A percentile compares a stretch with the other conserved stretches of the same genome.
Conservation (phyloP, 1,139 yeast species). For the Yamadazyma buinensis region DNA sequence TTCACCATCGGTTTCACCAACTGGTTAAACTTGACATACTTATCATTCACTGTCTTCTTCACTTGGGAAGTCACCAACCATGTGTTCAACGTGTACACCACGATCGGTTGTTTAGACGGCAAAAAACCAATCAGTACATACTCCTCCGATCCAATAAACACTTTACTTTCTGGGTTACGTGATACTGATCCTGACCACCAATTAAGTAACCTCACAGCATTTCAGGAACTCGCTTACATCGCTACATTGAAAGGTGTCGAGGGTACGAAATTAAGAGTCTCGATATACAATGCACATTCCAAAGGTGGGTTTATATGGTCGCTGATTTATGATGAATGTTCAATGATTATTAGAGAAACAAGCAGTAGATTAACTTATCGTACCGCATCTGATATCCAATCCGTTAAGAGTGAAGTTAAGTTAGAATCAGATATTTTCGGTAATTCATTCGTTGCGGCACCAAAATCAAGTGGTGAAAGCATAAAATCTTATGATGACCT, state of each 20-base stretch:
- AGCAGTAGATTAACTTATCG: conserved; percentile 40
- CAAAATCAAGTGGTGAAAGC: conserved; percentile 2
- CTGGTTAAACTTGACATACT: conserved; percentile 30
- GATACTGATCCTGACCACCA: conserved; percentile 42
- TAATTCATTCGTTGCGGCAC: conserved; percentile 18
- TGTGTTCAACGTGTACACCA: conserved; percentile 67
- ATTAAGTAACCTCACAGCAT: conserved; percentile 64
- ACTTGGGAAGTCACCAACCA: conserved; percentile 64
- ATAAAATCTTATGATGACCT: conserved; percentile 13
- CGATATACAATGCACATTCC: conserved; percentile 51
- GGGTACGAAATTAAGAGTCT: conserved; percentile 42
- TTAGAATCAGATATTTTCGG: conserved; percentile 30
- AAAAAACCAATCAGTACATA: conserved; percentile 65
- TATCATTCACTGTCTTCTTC: conserved; percentile 38
- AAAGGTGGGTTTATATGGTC: conserved; percentile 52
- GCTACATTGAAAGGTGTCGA: conserved; percentile 48
- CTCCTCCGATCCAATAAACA: conserved; percentile 69
- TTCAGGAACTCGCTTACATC: conserved; percentile 66
- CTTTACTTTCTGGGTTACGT: conserved; percentile 70
- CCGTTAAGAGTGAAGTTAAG: conserved; percentile 19
- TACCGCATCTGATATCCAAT: conserved; percentile 24
- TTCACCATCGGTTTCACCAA: conserved; percentile 36
- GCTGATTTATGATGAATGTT: conserved; percentile 56
- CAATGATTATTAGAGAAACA: conserved; percentile 47
- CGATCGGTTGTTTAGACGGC: conserved; percentile 79